These are phyloP conservation scores for Arthrocladium fulminans DNA, from an alignment of 2,329 filamentous ascomycete genomes.

Conservation along the genomic window DNA sequence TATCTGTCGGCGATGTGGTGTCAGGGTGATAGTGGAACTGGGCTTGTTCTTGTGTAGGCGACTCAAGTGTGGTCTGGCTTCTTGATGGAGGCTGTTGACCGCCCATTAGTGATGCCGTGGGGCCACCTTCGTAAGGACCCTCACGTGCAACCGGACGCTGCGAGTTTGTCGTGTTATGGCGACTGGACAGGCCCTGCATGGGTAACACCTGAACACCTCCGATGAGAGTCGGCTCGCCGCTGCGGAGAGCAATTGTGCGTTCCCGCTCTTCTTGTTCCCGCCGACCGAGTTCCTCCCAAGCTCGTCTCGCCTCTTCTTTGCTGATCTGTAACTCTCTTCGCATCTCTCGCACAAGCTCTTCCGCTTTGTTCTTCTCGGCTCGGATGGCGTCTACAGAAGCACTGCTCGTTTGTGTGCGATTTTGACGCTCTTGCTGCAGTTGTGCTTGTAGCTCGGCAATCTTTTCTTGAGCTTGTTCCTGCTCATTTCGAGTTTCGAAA, in stretches of 20 bases:
- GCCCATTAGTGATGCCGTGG: conserved; percentile 26
- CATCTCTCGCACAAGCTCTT: conserved; percentile 80
- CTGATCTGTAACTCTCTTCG: conserved; percentile 87
- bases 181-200: conserved; percentile 63
- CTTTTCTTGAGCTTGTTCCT: conserved; percentile 75
- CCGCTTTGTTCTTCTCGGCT: conserved; percentile 58
- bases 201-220: conserved; percentile 93
- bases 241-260: conserved; percentile 71
- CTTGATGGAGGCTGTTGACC: conserved; percentile 22
- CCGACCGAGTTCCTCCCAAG: conserved; percentile 93
- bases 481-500: conserved; percentile 82
- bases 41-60: conserved; percentile 32
- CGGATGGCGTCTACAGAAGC: conserved; percentile 58
- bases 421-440: conserved; percentile 39
- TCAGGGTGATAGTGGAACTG: conserved; percentile 43
- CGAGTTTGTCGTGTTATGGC: conserved; percentile 36
- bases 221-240: conserved; percentile 78
- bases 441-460: conserved; percentile 70
- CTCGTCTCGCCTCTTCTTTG: conserved; percentile 87
- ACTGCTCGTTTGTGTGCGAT: conserved; percentile 29
- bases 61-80: conserved; percentile 24
- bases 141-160: conserved; percentile 40
- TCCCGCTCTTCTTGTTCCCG: conserved; percentile 90
- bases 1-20: conserved; percentile 46
- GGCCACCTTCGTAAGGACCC: conserved; percentile 34